A percentile compares a stretch with the other conserved stretches of the same genome.
Conservation (phyloP, 768 basidiomycete species). For the Paxillus rubicundulus region DNA sequence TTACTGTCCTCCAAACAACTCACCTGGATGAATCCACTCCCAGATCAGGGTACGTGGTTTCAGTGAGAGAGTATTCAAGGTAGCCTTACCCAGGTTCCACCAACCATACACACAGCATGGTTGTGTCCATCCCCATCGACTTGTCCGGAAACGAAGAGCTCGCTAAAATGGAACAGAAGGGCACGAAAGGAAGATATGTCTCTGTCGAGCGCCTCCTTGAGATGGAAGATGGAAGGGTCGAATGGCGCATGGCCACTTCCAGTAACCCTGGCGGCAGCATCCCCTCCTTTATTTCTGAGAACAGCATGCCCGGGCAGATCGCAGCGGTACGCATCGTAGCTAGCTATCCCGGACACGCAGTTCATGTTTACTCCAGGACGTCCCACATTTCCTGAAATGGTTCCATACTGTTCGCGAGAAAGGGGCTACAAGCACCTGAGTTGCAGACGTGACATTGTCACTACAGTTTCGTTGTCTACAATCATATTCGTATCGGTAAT, state of each 20-base stretch:
- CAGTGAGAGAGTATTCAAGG: background rate
- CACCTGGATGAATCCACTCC: slow-evolving; percentile 49
- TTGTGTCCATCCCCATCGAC: slow-evolving; percentile 69
- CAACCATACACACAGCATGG: slow-evolving; percentile 19
- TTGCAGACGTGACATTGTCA: background rate
- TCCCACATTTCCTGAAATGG: slow-evolving; percentile 72
- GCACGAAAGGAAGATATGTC: slow-evolving; percentile 64
- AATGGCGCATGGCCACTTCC: slow-evolving; percentile 82
- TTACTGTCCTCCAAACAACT: slow-evolving; percentile 70
- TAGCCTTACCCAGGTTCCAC: background rate
- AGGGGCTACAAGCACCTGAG: background rate
- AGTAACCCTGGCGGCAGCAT: slow-evolving; percentile 69
- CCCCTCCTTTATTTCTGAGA: slow-evolving; percentile 61
- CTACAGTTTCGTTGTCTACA: background rate
- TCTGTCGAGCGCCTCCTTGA: slow-evolving; percentile 66
- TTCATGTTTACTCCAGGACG: slow-evolving; percentile 48
- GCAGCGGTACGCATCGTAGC: slow-evolving; percentile 43
- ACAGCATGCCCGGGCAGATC: slow-evolving; percentile 59
- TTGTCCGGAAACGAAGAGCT: slow-evolving; percentile 56
- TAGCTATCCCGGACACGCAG: background rate
- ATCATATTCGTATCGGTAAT: background rate
- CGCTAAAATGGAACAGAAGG: slow-evolving; percentile 59
- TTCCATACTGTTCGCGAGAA: slow-evolving; percentile 37
- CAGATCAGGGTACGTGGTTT: slow-evolving; percentile 53
- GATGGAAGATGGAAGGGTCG: slow-evolving; percentile 58